Conservation (phyloP, 1,284 basidiomycete species). For the Cutaneotrichosporon sp. region DNA sequence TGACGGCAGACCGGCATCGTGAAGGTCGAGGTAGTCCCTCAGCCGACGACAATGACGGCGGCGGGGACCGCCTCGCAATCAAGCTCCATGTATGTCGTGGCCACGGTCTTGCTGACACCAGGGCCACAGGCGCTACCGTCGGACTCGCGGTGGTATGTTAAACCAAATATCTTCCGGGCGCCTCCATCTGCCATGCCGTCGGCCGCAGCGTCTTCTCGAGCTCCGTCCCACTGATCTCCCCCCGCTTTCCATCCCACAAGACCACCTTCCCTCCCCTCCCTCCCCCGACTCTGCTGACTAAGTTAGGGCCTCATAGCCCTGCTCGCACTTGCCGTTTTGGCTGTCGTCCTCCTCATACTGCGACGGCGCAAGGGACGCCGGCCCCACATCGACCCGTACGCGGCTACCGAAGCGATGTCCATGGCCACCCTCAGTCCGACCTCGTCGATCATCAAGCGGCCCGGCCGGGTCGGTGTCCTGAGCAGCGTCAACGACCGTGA, state of each 20-base stretch:
- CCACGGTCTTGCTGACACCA: background rate
- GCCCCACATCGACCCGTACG: conserved; percentile 6
- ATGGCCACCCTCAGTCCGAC: background rate
- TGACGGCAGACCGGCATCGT: background rate
- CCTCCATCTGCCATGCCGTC: background rate
- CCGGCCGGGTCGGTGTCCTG: background rate
- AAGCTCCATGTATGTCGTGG: background rate
- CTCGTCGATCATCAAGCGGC: conserved; percentile 6
- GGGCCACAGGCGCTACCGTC: background rate
- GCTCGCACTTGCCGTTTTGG: background rate
- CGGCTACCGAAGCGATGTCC: background rate
- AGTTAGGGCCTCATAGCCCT: background rate
- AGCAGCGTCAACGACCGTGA: conserved; percentile 3
- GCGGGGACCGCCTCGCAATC: background rate
- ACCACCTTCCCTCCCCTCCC: background rate
- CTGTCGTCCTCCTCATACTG: background rate
- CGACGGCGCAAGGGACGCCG: background rate
- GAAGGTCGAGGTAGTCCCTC: background rate
- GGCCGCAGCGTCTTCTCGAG: background rate
- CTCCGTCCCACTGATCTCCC: background rate
- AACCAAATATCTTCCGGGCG: background rate
- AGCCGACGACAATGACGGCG: background rate
- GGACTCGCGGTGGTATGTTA: background rate
- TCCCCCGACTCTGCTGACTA: background rate
- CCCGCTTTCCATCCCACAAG: background rate